phyloP scores from a whole-genome alignment of 2,329 filamentous ascomycete genomes.

The Arthroderma sp. region DNA sequence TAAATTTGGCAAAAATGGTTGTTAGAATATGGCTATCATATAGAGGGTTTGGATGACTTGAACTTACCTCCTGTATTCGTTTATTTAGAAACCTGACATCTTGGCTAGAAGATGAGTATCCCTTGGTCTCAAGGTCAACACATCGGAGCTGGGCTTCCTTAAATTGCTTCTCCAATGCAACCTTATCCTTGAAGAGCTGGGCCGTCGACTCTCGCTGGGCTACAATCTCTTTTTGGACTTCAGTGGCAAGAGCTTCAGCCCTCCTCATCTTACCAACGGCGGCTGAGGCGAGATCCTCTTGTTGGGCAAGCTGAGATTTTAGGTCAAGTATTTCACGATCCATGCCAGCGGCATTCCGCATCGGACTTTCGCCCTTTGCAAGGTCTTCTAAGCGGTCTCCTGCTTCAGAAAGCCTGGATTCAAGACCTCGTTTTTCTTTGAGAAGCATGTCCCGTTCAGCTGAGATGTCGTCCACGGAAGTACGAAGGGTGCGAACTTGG shows the following conservation, averaged over 20 bases:
- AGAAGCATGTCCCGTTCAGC: constrained; percentile 73
- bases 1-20: constrained; percentile 28
- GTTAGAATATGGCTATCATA: background rate
- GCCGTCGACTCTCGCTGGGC: constrained; percentile 71
- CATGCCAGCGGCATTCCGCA: constrained; percentile 77
- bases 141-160: constrained; percentile 84
- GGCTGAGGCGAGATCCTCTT: constrained; percentile 82
- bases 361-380: constrained; percentile 68
- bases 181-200: constrained; percentile 80
- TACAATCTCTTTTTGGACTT: constrained; percentile 86
- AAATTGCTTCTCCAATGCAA: constrained; percentile 71
- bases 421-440: constrained; percentile 82
- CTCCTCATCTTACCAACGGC: constrained; percentile 96
- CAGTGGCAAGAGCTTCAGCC: constrained; percentile 71
- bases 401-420: constrained; percentile 73
- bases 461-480: constrained; percentile 71
- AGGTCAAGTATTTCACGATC: constrained; percentile 84
- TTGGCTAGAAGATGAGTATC: constrained; percentile 85
- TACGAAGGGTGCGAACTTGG: constrained; percentile 73
- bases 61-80: constrained; percentile 76
- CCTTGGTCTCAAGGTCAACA: constrained; percentile 92
- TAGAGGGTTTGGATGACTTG: constrained; percentile 15
- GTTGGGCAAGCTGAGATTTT: constrained; percentile 76
- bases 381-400: constrained; percentile 81
- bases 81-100: constrained; percentile 92